Evolutionary conservation across 2,329 filamentous ascomycete species (phyloP).

Genomic region (Dissoconium aciculare): DNA sequence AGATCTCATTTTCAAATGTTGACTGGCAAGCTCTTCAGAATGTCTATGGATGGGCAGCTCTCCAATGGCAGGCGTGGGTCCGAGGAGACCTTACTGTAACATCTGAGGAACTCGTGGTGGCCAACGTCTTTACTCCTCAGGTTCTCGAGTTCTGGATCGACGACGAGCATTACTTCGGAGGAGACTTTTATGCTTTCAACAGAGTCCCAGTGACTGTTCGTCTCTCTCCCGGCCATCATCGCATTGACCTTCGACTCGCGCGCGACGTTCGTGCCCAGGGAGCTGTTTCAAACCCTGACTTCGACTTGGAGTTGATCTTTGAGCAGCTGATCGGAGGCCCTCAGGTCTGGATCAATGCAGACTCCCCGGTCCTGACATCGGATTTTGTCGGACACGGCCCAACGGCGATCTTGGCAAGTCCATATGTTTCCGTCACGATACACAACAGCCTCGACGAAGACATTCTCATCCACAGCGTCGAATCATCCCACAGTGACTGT

Average conservation of each 20-base stretch:
- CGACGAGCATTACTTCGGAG: conserved; percentile 39
- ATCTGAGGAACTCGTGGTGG: conserved; percentile 17
- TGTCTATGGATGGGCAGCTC: conserved; percentile 44
- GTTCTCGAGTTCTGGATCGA: conserved; percentile 41
- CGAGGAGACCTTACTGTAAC: conserved; percentile 34
- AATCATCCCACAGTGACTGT: conserved; percentile 10
- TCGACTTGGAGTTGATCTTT: conserved; percentile 29
- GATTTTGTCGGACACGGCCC: conserved; percentile 30
- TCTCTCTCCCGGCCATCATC: conserved; percentile 36
- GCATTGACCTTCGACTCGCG: conserved; percentile 38
- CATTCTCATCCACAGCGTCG: conserved; percentile 10
- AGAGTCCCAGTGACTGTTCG: conserved; percentile 37
- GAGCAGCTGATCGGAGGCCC: too few species aligned
- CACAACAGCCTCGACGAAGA: conserved; percentile 28
- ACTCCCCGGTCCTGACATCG: conserved; percentile 29
- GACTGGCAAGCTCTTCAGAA: conserved; percentile 39
- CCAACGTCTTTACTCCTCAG: conserved; percentile 33
- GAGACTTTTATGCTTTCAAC: conserved; percentile 40
- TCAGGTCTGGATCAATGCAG: too few species aligned
- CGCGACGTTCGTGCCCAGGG: conserved; percentile 44
- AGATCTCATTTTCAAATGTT: conserved; percentile 35
- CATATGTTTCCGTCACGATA: conserved; percentile 35
- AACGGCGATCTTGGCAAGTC: conserved; percentile 31
- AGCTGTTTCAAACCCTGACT: conserved; percentile 32
- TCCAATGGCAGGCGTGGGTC: conserved; percentile 45